Percentiles rank a stretch among this genome's conserved stretches.
Conservation (phyloP, 495 filamentous ascomycete genomes). For the Penicillium argentinense region DNA sequence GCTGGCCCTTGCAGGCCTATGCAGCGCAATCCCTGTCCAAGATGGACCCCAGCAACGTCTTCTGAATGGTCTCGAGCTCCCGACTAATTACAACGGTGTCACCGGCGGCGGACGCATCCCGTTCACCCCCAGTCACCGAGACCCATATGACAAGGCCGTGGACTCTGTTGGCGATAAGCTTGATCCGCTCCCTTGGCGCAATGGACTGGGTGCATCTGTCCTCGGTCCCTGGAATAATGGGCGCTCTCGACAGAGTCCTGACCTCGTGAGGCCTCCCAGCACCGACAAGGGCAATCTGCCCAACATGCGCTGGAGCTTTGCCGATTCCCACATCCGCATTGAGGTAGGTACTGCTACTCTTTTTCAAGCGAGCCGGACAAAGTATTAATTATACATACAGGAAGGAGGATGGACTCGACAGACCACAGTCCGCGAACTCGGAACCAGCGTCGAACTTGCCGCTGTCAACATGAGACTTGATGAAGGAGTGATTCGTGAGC, state of each 20-base stretch:
- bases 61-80: not conserved
- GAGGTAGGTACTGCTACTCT: conserved; percentile 46
- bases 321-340: conserved; percentile 64
- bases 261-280: conserved; percentile 62
- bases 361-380: not conserved
- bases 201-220: conserved; percentile 60
- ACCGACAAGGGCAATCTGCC: conserved; percentile 62
- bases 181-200: conserved; percentile 64
- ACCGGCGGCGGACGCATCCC: conserved; percentile 15
- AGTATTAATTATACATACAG: conserved; percentile 24
- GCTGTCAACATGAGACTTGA: conserved; percentile 70
- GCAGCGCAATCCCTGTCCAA: not conserved
- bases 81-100: not conserved
- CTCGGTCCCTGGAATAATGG: conserved; percentile 65
- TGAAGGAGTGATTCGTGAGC: conserved; percentile 65
- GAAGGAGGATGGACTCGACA: conserved; percentile 70
- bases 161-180: conserved; percentile 57
- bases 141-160: conserved; percentile 51
- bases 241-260: conserved; percentile 62
- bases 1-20: conserved; percentile 1
- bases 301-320: conserved; percentile 69
- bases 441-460: conserved; percentile 59
- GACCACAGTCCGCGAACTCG: conserved; percentile 61
- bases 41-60: not conserved
- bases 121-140: conserved; percentile 40